Base-by-base conservation (phyloP, 495 filamentous ascomycete genomes). In the Astrothelium subdiscretum region DNA sequence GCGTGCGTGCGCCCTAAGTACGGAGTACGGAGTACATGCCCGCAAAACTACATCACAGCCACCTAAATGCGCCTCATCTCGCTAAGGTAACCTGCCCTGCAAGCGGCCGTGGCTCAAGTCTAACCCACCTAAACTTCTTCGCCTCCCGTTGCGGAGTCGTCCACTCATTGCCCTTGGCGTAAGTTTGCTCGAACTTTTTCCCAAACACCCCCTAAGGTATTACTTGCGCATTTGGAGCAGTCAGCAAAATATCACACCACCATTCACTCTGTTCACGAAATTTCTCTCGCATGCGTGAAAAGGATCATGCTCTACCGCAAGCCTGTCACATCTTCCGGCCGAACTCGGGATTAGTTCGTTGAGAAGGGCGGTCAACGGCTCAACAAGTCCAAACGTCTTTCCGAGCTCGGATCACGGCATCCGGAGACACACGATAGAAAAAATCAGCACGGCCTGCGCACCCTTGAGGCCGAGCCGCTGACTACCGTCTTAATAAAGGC, bases 361-460 rank as follows among this genome's bases (percentile, higher is more conserved):
- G 48, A 54, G 48, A 54, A 54, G 24, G 48, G 48, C 48, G 48
- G 48, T 54, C 48, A 54, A 24, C 48, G 42, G 48, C 48, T 54
- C 48, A 54, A 27, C 22, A 48, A 26, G 12, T 54, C 22, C 4
- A 26, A 54, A 26, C 6, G n/a, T 15, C 24, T 54, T 26, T 29
- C 20, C 48, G n/a, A 27, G 3, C 5, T 11, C 48, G 20, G 24
- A 24, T 54, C 48, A 54, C 48, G 24, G 22, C 48, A 54, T n/a
- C 8, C 12, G 48, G n/a, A n/a, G n/a, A n/a, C n/a, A n/a, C n/a
- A n/a, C n/a, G n/a, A n/a, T n/a, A n/a, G n/a, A n/a, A n/a, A n/a
- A n/a, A n/a, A n/a, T n/a, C n/a, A 29, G 48, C 24, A 54, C 48
- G 5, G 24, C 12, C 48, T 20, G 29, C 11, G 11, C 12, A 18